Evolutionary conservation across 345 rosid species (phyloP).

Genomic region (Salix brachista): DNA sequence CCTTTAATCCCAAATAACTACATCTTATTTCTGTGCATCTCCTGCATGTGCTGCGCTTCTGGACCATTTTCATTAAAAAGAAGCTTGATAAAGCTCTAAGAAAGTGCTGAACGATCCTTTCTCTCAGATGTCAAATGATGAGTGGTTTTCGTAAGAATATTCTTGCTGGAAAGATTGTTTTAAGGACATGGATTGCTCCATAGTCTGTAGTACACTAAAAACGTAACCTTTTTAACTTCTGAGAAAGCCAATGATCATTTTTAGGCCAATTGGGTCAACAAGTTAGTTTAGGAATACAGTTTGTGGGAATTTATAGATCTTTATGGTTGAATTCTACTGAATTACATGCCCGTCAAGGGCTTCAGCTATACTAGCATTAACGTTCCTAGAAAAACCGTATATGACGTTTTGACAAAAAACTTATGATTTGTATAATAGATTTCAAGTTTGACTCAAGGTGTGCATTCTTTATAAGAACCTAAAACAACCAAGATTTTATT

Average conservation of each 20-base stretch:
- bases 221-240: no score
- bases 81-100: not conserved
- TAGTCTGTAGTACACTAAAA: no score
- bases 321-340: not conserved
- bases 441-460: fast-evolving
- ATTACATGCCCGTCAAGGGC: not conserved
- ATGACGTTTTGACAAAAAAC: no score
- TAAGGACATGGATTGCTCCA: no score
- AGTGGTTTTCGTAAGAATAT: no score
- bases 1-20: not conserved
- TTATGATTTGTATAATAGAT: no score
- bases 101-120: not conserved
- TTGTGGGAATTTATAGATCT: not conserved
- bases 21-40: no score
- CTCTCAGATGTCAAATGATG: no score
- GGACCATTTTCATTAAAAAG: not conserved
- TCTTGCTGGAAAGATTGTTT: no score
- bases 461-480: no score
- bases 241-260: not conserved
- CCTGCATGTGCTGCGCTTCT: no score
- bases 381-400: not conserved
- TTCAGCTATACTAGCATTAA: no score
- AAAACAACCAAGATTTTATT: fast-evolving
- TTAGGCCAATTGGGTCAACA: not conserved
- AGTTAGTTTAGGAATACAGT: not conserved